Evolutionary conservation across 805 yeast genomes (phyloP), one percentile per base, ranked within the genome.

Genomic region (Starmera quercuum): DNA sequence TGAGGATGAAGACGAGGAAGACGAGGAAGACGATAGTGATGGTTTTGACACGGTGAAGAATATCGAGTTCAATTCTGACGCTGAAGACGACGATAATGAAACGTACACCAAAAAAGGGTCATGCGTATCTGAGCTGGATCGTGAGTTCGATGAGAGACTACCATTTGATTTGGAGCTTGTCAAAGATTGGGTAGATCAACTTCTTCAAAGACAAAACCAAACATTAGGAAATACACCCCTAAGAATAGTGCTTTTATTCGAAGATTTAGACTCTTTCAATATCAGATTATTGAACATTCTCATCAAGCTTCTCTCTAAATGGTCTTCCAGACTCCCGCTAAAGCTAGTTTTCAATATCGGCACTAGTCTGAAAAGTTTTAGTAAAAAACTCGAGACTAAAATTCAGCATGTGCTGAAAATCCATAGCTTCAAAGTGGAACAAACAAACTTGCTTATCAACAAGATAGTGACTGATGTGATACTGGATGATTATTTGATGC

Each of bases 251-350:
- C 17, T 51, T 8, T 34, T 50, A 1, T 39, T 51, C 20, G 53
- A 51, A 27, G 56, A 51, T 30, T 32, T 45, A 14, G 55, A 51
- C 22, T 49, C 54, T 1, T 47, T 50, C 31, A 44, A 44, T 25
- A 23, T 44, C 3, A 8, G 35, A 1, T 20, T 45, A 13, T 25
- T 51, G n/a, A 47, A 49, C 30, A 38, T 38, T 12, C 23, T 50
- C 6, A 12, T 51, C 23, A 37, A 33, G 20, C 28, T 51, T 5
- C 19, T 45, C 4, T 26, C 38, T 18, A 31, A 47, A 6, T 49
- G 38, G 29, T 30, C 33, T 9, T 32, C 32, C 5, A 40, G 41
- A 27, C 34, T 51, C 7, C 54, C 51, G 2, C 29, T 50, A 24
- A 50, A 49, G 25, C 20, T 51, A 9, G 29, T 51, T 1, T 50